Percentiles rank a stretch among this genome's conserved stretches.
Evolutionary conservation across 345 rosid genomes (phyloP).

Genomic region (Bruguiera gymnorhiza): DNA sequence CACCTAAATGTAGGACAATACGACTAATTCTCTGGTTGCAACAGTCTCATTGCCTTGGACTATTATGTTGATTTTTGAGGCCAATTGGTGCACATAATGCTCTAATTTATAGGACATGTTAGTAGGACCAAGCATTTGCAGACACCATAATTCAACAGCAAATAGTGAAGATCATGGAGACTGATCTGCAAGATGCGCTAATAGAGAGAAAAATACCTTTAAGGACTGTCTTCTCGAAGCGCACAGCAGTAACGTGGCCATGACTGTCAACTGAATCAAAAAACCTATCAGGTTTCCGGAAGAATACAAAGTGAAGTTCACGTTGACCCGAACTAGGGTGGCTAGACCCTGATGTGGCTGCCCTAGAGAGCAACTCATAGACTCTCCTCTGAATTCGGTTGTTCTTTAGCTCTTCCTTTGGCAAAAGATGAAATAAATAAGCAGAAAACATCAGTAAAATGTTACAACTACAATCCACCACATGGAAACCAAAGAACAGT

Average conservation of each 20-base stretch:
- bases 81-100: not conserved
- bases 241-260: conserved; percentile 67
- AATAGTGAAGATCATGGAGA: not conserved
- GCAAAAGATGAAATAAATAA: conserved; percentile 13
- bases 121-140: not conserved
- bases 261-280: conserved; percentile 50
- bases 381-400: conserved; percentile 64
- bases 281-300: conserved; percentile 67
- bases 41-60: not conserved
- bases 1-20: too few species aligned
- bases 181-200: not conserved
- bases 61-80: conserved; percentile 1
- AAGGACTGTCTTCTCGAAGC: conserved; percentile 76
- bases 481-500: not conserved
- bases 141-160: conserved; percentile 5
- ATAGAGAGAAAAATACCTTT: conserved; percentile 39
- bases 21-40: too few species aligned
- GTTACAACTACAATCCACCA: not conserved
- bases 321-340: conserved; percentile 47
- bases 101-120: not conserved
- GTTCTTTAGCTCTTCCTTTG: conserved; percentile 74
- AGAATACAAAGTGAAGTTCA: conserved; percentile 87
- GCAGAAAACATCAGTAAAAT: conserved; percentile 3
- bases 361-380: conserved; percentile 69
- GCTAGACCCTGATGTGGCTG: conserved; percentile 40